Conservation (phyloP, 1,139 yeast species). For the Saccharomyces pastorianus region DNA sequence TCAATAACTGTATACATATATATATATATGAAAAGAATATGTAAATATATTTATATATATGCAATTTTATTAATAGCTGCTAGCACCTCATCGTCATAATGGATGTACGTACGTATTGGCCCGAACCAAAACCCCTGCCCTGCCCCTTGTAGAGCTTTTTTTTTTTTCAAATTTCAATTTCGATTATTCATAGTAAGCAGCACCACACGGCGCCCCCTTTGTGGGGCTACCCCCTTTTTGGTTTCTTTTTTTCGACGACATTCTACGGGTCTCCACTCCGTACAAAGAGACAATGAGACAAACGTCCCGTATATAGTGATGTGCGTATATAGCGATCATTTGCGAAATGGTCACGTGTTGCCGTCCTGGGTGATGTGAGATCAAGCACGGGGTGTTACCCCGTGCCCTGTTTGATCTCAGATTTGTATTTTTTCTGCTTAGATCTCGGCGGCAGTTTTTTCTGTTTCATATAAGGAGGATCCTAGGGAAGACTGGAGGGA, state of each 20-base stretch:
- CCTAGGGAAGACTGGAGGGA: neutral
- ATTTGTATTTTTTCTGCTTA: neutral
- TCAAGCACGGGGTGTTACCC: neutral
- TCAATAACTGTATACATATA: neutral
- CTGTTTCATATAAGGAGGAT: neutral
- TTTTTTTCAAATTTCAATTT: neutral
- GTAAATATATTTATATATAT: neutral
- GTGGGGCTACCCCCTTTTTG: neutral
- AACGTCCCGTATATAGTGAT: neutral
- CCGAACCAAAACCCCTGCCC: neutral
- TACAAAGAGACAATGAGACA: neutral
- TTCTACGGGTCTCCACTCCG: neutral
- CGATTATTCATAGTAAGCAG: neutral
- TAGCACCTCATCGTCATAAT: neutral
- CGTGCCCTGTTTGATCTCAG: neutral
- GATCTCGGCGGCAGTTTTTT: constrained; percentile 1
- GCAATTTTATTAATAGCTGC: neutral
- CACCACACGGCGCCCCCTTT: neutral
- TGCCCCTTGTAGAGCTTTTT: neutral
- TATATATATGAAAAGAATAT: neutral
- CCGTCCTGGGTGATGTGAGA: neutral
- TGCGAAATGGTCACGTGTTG: neutral
- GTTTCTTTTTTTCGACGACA: neutral
- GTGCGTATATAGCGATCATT: neutral
- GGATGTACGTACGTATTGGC: neutral